phyloP scores from a whole-genome alignment of 495 filamentous ascomycete species.

The Aspergillus wentii region DNA sequence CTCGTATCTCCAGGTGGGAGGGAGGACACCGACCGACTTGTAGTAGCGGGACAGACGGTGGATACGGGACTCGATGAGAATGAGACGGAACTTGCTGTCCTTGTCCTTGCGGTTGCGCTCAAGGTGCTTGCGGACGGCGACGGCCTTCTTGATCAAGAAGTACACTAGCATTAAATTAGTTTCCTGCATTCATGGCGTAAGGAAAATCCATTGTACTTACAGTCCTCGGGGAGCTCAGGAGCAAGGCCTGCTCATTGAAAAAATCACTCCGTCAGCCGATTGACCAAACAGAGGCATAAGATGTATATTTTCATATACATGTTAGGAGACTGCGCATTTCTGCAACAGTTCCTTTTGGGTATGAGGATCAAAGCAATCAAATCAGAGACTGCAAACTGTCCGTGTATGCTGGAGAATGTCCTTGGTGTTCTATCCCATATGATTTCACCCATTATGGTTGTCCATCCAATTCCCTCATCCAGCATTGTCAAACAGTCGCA shows the following conservation, averaged over 20 bases:
- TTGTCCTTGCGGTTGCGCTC: constrained; percentile 99
- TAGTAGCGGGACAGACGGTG: constrained; percentile 97
- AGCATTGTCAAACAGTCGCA: too few relatives aligned
- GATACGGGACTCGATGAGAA: constrained; percentile 99
- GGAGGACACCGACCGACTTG: constrained; percentile 97
- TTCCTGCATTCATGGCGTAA: too few relatives aligned
- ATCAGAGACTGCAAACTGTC: constrained; percentile 6
- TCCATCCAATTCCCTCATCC: not conserved
- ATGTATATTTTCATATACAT: not conserved
- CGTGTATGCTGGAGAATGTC: too few relatives aligned
- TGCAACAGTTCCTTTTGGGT: constrained; percentile 1
- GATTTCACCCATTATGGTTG: constrained; percentile 3
- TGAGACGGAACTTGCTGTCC: constrained; percentile 99
- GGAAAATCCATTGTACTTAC: too few relatives aligned
- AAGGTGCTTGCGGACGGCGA: constrained; percentile 99
- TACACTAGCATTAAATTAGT: too few relatives aligned
- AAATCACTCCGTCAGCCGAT: constrained; percentile 91
- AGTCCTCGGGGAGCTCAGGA: constrained; percentile 95
- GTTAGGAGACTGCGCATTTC: not conserved
- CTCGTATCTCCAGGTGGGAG: constrained; percentile 98
- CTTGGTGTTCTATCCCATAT: constrained; percentile 1
- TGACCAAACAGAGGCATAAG: constrained; percentile 91
- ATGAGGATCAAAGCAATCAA: too few relatives aligned
- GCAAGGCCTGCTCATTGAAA: constrained; percentile 78
- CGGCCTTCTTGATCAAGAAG: constrained; percentile 60